A percentile compares a stretch with the other conserved stretches of the same genome.
These are phyloP conservation scores for Tricharina praecox DNA, from an alignment of 495 filamentous ascomycete species.

Conservation along the genomic window DNA sequence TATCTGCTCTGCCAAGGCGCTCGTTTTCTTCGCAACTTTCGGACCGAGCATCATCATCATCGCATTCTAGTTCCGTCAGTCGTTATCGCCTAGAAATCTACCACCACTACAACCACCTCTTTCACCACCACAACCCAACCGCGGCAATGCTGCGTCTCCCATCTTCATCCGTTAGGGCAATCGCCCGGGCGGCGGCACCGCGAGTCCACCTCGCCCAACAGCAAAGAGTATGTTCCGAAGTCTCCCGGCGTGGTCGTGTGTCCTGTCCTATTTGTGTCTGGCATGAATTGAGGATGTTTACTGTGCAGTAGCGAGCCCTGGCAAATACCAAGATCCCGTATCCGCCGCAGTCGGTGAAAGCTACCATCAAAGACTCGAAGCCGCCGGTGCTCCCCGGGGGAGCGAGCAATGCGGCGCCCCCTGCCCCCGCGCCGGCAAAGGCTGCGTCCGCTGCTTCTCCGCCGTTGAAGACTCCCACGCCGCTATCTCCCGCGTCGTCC, in stretches of 20 bases:
- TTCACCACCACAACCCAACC: conserved; percentile 11
- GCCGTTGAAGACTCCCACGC: conserved; percentile 10
- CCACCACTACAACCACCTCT: no score
- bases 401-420: conserved; percentile 33
- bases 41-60: conserved; percentile 4
- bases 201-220: no score
- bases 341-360: no score
- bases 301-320: conserved; percentile 17
- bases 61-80: no score
- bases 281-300: conserved; percentile 3
- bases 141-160: conserved; percentile 22
- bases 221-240: conserved; percentile 6
- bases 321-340: conserved; percentile 15
- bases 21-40: background rate
- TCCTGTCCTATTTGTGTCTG: background rate
- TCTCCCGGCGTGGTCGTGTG: conserved; percentile 1
- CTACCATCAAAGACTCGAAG: conserved; percentile 33
- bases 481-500: conserved; percentile 33
- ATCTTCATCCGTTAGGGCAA: conserved; percentile 18
- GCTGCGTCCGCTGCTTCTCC: conserved; percentile 23
- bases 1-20: conserved; percentile 6
- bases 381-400: conserved; percentile 41
- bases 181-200: no score
- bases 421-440: conserved; percentile 30
- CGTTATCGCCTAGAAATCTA: no score